phyloP scores from a whole-genome alignment of 2,329 filamentous ascomycete species.

The Apiospora rasikravindrae region DNA sequence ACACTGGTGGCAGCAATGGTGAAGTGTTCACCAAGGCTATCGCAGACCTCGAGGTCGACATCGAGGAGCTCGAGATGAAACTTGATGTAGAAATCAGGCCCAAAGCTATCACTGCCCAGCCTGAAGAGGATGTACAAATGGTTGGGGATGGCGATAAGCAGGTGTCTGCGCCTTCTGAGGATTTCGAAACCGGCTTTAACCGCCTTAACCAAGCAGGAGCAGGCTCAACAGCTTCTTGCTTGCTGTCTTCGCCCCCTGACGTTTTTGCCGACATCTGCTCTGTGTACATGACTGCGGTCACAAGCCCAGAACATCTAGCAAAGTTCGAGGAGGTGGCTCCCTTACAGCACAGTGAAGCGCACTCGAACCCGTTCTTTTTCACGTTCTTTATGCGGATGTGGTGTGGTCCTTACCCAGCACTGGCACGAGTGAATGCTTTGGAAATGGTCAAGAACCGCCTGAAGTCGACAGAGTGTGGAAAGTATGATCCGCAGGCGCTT shows the following conservation, averaged over 20 bases:
- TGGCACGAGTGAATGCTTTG: constrained; percentile 73
- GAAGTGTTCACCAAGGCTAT: constrained; percentile 71
- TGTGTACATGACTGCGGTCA: constrained; percentile 54
- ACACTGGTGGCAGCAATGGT: constrained; percentile 61
- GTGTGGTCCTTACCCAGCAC: constrained; percentile 71
- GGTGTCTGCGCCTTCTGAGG: constrained; percentile 27
- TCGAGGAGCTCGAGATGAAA: constrained; percentile 76
- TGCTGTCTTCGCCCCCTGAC: constrained; percentile 54
- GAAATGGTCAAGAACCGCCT: constrained; percentile 65
- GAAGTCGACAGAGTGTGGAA: constrained; percentile 52
- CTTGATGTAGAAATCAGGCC: constrained; percentile 73
- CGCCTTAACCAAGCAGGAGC: constrained; percentile 36
- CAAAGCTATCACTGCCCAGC: constrained; percentile 53
- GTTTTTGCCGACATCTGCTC: constrained; percentile 65
- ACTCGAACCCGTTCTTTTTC: constrained; percentile 69
- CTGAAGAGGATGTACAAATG: constrained; percentile 59
- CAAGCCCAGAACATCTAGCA: constrained; percentile 43
- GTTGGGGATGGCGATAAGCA: constrained; percentile 40
- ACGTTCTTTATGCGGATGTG: constrained; percentile 79
- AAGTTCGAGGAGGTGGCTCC: constrained; percentile 61
- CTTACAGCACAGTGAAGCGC: constrained; percentile 58
- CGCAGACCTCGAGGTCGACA: constrained; percentile 70
- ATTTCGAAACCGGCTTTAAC: constrained; percentile 34
- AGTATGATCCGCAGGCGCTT: constrained; percentile 75
- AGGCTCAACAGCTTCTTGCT: constrained; percentile 52